phyloP scores from a whole-genome alignment of 768 basidiomycete species.

The Auricularia sp. region DNA sequence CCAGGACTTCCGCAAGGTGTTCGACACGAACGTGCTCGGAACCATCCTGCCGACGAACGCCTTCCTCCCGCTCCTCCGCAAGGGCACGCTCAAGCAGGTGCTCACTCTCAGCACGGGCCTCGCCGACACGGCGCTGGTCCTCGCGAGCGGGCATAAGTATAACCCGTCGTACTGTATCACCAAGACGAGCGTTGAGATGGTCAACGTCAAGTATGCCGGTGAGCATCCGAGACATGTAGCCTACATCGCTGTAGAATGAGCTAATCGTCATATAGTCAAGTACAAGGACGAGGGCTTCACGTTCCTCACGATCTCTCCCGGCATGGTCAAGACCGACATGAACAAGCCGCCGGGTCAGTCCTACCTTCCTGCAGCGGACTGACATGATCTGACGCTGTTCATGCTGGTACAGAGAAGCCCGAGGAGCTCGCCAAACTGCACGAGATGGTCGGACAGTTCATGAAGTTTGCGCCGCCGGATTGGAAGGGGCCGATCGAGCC shows the following conservation, averaged over 20 bases:
- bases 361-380: background rate
- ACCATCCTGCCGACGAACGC: slow-evolving; percentile 26
- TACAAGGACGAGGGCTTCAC: slow-evolving; percentile 28
- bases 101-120: slow-evolving; percentile 23
- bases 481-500: background rate
- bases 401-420: background rate
- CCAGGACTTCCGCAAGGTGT: slow-evolving; percentile 1
- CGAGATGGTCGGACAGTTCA: background rate
- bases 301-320: slow-evolving; percentile 30
- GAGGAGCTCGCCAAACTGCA: background rate
- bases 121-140: slow-evolving; percentile 20
- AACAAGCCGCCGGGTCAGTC: slow-evolving; percentile 13
- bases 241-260: slow-evolving; percentile 15
- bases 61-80: slow-evolving; percentile 30
- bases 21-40: slow-evolving; percentile 27
- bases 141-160: slow-evolving; percentile 8
- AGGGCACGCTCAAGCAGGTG: slow-evolving; percentile 22
- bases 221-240: no score
- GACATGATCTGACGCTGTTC: no score
- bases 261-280: slow-evolving; percentile 27
- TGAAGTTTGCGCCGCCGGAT: background rate
- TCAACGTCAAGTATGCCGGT: background rate
- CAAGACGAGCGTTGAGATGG: slow-evolving; percentile 14
- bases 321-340: slow-evolving; percentile 3
- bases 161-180: slow-evolving; percentile 24